Evolutionary conservation across 257 asterid genomes (phyloP), one percentile per base, ranked within the genome.

Genomic region (Primulina huaijiensis): DNA sequence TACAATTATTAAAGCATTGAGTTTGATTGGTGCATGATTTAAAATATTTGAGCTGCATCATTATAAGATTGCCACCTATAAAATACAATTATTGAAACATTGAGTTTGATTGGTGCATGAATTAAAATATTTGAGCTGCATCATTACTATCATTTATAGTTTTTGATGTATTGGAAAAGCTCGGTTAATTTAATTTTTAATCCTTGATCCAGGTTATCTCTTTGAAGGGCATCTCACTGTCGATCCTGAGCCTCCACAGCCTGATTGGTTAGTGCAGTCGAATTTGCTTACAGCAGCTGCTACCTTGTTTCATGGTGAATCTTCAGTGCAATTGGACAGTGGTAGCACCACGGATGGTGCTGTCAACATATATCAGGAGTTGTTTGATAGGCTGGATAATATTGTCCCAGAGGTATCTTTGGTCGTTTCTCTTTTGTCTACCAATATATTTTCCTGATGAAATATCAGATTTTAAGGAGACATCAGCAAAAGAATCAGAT

Each of bases 221-320:
- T 94, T 94, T 67, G 99, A 94, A 82, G 99, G 99, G 79, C 99
- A 94, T 78, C 96, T 94, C 30, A 91, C 99, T 20, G 96, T 91
- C 16, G 97, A 94, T 74, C 86, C 85, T 17, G 97, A 91, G 85
- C 97, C 99, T 80, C 93, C 92, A 43, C 95, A 89, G 82, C 96
- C 97, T 1, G 82, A 78, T 65, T 94, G 97, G 99, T 74, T 94
- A 67, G 86, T 91, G 68, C 90, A 37, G 30, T 75, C 94, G 23
- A 88, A 86, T 74, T 82, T 93, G 71, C 77, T 86, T 56, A 73
- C 84, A 2, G 96, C 99, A 4, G 94, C 92, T 50, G 89, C 94
- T 8, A 76, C 89, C 35, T 77, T 93, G 82, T 73, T 84, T 66
- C 59, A 74, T 50, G 95, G 87, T 33, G 95, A 89, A 77, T 84